Evolutionary conservation across 129 eudicot species (phyloP), one percentile per base, ranked within the genome.

Genomic region (Saussurea involucrata): DNA sequence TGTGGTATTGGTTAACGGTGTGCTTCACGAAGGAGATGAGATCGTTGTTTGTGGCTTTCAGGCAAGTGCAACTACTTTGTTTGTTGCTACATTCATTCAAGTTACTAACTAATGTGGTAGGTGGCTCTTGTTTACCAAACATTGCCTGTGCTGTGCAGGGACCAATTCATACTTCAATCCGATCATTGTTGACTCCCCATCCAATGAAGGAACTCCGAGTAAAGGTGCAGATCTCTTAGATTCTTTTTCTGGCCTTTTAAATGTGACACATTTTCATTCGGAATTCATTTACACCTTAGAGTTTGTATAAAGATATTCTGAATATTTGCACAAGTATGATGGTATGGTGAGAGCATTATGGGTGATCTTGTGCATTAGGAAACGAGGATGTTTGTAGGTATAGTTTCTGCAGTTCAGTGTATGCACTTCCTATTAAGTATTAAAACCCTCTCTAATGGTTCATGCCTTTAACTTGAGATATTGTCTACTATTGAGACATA

Each of bases 171-270:
- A 83, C 98, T 10, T 64, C 90, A 42, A 91, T 89, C 63, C 87
- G 97, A 81, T 96, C 98, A 24, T 73, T 95, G 70, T 71, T 95
- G 76, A 95, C 97, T 20, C 98, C 98, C 29, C 97, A 95, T 85
- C 98, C 98, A 24, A 95, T 94, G 98, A 94, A 90, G 83, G 98
- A 94, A 80, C 96, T 94, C 69, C 85, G 98, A 68, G 93, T 94
- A 37, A 94, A 94, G 97, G 98, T 94, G n/a, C n/a, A n/a, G n/a
- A n/a, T n/a, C n/a, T n/a, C n/a, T n/a, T n/a, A n/a, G n/a, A 63
- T 4, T 27, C 36, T n/a, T 34, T 58, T 36, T 60, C 1, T 0
- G 10, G n/a, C n/a, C n/a, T 74, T 74, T 17, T 34, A 24, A 74
- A 21, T 24, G 36, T 3, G 17, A 34, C 40, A 21, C 21, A 18